Conservation (phyloP, 2,329 filamentous ascomycete species). For the Esteya vermicola region DNA sequence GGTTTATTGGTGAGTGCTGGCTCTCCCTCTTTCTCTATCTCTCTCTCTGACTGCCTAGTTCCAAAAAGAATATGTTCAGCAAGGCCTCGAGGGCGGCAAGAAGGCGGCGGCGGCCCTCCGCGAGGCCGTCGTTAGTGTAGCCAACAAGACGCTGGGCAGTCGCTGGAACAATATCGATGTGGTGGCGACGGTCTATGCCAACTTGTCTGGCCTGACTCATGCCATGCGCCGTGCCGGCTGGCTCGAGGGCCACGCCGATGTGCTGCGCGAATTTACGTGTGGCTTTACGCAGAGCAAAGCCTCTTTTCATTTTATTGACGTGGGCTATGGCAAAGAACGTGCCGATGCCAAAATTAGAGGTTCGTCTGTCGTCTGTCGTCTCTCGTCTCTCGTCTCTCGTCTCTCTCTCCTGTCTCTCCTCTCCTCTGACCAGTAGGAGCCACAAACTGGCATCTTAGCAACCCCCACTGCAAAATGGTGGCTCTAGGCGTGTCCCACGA, state of each 20-base stretch:
- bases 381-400: not conserved
- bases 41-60: constrained; percentile 28
- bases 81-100: constrained; percentile 41
- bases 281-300: constrained; percentile 46
- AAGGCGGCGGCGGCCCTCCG: constrained; percentile 35
- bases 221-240: constrained; percentile 34
- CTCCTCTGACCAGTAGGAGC: constrained; percentile 22
- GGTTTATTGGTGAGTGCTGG: constrained; percentile 34
- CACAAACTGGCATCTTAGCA: constrained; percentile 42
- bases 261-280: constrained; percentile 40
- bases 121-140: constrained; percentile 22
- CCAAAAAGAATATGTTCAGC: constrained; percentile 36
- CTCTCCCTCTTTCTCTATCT: not conserved
- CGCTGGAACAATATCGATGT: constrained; percentile 39
- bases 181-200: constrained; percentile 40
- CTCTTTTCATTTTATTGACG: constrained; percentile 50
- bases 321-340: constrained; percentile 43
- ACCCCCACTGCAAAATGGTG: constrained; percentile 47
- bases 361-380: constrained; percentile 15
- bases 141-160: constrained; percentile 26
- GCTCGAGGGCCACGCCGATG: constrained; percentile 26
- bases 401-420: not conserved
- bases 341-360: constrained; percentile 48
- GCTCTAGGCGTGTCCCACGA: constrained; percentile 49
- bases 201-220: constrained; percentile 33